Base-by-base conservation (phyloP, 1,284 basidiomycete species). In the Malassezia restricta region DNA sequence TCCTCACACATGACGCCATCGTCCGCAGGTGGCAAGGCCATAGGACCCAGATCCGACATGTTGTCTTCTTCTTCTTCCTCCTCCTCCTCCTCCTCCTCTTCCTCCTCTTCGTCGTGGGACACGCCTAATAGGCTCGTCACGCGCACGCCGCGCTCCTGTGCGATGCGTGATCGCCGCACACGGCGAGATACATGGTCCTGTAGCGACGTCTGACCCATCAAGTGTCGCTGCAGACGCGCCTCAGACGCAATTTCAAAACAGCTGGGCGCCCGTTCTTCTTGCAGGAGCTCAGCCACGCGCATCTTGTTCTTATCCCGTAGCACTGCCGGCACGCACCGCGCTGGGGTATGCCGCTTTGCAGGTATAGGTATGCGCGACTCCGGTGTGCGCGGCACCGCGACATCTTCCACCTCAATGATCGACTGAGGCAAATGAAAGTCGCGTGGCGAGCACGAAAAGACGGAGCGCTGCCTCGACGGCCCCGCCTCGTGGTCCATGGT, bases 211-310 rank as follows among this genome's bases (percentile, higher is more conserved):
- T 47, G 32, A 24, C 59, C 65, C 0, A 58, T 54, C 6, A 70
- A 49, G 11, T 54, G 49, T 27, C 67, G 64, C 53, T 63, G 65
- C 12, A 71, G 59, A 38, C 66, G 66, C 32, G 68, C 68, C 45
- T 71, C 68, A 0, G 66, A 69, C 5, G 67, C 67, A 24, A 69
- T 59, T 35, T 71, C 68, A 3, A 58, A 62, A 30, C 68, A 65
- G 33, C 57, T 49, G 0, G 68, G 68, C 15, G 55, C 54, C 41
- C 38, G 52, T 33, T 71, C 68, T 42, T 67, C 68, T 27, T 60
- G 58, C 3, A 71, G 48, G 7, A 61, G 58, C 40, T 66, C 68
- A 7, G 67, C 62, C 11, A 71, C 68, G 29, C 68, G 60, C 9
- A 63, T 47, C 12, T 69, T 55, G 40, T 48, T 45, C 33, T 55